Evolutionary conservation across 2,329 filamentous ascomycete genomes (phyloP), one percentile per base, ranked within the genome.

Genomic region (Pezizomycotina sp.): DNA sequence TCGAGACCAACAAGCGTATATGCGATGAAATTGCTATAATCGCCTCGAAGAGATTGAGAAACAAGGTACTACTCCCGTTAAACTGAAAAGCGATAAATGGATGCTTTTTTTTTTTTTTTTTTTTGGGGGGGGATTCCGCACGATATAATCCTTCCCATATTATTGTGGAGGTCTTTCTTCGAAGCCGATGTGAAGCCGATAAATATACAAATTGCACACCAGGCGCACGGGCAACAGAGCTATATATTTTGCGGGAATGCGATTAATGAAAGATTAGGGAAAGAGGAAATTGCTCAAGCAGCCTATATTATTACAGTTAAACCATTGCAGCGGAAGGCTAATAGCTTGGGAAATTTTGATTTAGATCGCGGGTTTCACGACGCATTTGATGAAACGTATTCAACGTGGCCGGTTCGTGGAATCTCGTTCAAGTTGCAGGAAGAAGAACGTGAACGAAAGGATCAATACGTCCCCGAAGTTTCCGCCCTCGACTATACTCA

Each of bases 361-460:
- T 35, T 52, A 86, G 81, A 91, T 92, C 69, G 84, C 89, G 59
- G 89, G 89, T 58, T 95, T 92, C 76, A 92, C 86, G 57, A 95
- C 89, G 53, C 83, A 92, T 62, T 63, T 91, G 66, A 98, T 98
- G 91, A 95, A 95, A 77, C 89, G 89, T 66, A 98, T 98, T 57
- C 89, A 95, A 73, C 83, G 89, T 63, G 89, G 52, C 89, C 89
- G 52, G 89, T 98, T 65, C 91, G 89, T 58, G 89, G 89, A 71
- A 98, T 98, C 68, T 98, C 91, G 65, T 98, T 98, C 84, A 98
- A 98, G 76, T 81, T 98, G 47, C 89, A 98, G 70, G 89, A 98
- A 71, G 89, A 98, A 72, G 89, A 98, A 77, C 82, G 89, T 74
- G 89, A 98, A 71, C 79, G 89, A 63, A 98, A 98, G 80, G 89